Percentiles rank a stretch among this genome's conserved stretches.
Conservation (phyloP, 1,284 basidiomycete species). For the Cryptococcus sp. region DNA sequence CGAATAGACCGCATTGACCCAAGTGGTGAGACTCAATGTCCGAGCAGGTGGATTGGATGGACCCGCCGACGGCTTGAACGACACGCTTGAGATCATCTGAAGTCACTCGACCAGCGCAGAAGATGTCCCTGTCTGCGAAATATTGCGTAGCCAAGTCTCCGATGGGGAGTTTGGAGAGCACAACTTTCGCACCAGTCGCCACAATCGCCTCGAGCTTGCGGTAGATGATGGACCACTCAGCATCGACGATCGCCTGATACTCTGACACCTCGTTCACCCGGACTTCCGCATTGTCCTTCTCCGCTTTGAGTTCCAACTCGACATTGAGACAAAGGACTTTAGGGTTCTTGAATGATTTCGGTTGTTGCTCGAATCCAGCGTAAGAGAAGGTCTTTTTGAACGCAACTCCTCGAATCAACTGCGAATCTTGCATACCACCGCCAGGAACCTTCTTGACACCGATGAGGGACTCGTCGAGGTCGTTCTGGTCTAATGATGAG, state of each 20-base stretch:
- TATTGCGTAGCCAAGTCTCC: slow-evolving; percentile 99
- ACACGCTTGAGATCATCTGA: slow-evolving; percentile 90
- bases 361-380: slow-evolving; percentile 98
- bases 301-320: slow-evolving; percentile 97
- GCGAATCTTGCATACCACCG: slow-evolving; percentile 95
- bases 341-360: slow-evolving; percentile 87
- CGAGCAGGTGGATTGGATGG: slow-evolving; percentile 91
- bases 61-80: slow-evolving; percentile 92
- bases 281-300: slow-evolving; percentile 99
- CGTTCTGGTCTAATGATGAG: slow-evolving; percentile 84
- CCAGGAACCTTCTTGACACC: slow-evolving; percentile 99
- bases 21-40: slow-evolving; percentile 90
- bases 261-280: slow-evolving; percentile 94
- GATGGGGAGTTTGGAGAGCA: slow-evolving; percentile 96
- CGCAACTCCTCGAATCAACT: slow-evolving; percentile 84
- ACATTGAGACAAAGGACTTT: slow-evolving; percentile 95
- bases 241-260: slow-evolving; percentile 99
- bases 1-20: slow-evolving; percentile 86
- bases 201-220: slow-evolving; percentile 95
- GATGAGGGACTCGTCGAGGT: slow-evolving; percentile 94
- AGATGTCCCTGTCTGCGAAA: slow-evolving; percentile 99
- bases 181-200: slow-evolving; percentile 94
- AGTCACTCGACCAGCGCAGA: slow-evolving; percentile 95
- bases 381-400: slow-evolving; percentile 99
- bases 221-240: slow-evolving; percentile 99